Percentiles rank a stretch among this genome's conserved stretches.
Evolutionary conservation across 148 eudicot species (phyloP).

Genomic region (Silene latifolia): DNA sequence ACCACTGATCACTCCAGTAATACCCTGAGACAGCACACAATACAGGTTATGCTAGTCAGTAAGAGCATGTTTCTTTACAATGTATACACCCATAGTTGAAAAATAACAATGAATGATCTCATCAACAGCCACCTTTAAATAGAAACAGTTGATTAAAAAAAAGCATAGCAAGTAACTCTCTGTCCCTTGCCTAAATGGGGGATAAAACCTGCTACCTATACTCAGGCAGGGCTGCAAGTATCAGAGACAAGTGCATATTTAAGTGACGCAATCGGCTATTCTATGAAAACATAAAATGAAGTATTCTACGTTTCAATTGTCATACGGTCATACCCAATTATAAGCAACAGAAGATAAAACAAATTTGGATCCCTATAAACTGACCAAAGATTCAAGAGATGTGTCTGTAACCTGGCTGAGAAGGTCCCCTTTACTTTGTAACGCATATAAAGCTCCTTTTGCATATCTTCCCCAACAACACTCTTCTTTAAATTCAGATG

Average conservation of each 20-base stretch:
- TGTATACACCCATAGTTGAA: not conserved
- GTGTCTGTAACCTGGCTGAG: slow-evolving; percentile 51
- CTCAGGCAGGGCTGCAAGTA: not conserved
- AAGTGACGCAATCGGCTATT: not conserved
- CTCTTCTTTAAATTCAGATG: slow-evolving; percentile 44
- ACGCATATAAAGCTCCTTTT: slow-evolving; percentile 85
- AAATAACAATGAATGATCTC: not conserved
- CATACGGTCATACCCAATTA: not conserved
- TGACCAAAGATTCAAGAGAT: not conserved
- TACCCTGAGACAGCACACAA: slow-evolving; percentile 59
- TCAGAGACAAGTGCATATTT: not conserved
- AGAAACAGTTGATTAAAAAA: not conserved
- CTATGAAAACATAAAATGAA: too few relatives aligned
- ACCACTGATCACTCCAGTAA: slow-evolving; percentile 69
- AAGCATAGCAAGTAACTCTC: not conserved
- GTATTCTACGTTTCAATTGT: not conserved
- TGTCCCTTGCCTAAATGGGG: not conserved
- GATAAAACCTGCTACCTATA: not conserved
- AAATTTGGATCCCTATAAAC: not conserved
- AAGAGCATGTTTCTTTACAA: slow-evolving; percentile 3
- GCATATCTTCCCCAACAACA: slow-evolving; percentile 91
- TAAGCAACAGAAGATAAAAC: not conserved
- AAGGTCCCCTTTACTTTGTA: slow-evolving; percentile 61
- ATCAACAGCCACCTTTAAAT: not conserved
- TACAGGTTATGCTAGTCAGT: not conserved